Conservation (phyloP, 1,284 basidiomycete genomes). For the Bondarzewia mesenterica region DNA sequence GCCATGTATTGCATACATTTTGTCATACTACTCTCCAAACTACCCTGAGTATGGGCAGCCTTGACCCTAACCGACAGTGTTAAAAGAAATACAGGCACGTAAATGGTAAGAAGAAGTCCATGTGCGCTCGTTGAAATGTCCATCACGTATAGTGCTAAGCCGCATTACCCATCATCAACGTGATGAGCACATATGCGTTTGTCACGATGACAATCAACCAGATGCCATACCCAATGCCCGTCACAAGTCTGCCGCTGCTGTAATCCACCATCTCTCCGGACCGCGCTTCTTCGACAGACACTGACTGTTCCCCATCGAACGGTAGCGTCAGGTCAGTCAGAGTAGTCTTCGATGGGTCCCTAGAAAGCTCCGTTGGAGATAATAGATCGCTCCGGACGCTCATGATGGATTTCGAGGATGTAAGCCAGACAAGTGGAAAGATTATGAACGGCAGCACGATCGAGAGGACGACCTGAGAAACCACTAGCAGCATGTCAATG, state of each 20-base stretch:
- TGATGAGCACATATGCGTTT: conserved; percentile 59
- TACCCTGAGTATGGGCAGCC: too few relatives aligned
- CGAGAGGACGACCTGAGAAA: conserved; percentile 82
- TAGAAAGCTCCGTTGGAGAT: too few relatives aligned
- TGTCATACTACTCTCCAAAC: too few relatives aligned
- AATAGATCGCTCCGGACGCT: conserved; percentile 17
- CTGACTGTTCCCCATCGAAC: too few relatives aligned
- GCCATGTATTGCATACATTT: not conserved
- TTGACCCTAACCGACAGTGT: too few relatives aligned
- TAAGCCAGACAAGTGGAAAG: conserved; percentile 74
- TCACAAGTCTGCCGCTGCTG: conserved; percentile 50
- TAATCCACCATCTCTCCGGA: conserved; percentile 43
- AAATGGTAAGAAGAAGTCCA: too few relatives aligned
- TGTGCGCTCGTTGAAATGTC: too few relatives aligned
- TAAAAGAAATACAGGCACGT: too few relatives aligned
- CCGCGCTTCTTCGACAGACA: conserved; percentile 1
- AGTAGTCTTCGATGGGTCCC: too few relatives aligned
- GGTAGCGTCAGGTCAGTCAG: too few relatives aligned
- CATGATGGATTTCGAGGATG: conserved; percentile 67
- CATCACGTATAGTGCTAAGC: too few relatives aligned
- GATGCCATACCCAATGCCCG: conserved; percentile 47
- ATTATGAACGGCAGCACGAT: conserved; percentile 87
- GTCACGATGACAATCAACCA: conserved; percentile 63
- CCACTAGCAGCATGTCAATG: conserved; percentile 77
- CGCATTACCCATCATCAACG: conserved; percentile 33